Percentiles rank a stretch among this genome's conserved stretches.
Evolutionary conservation across 768 basidiomycete genomes (phyloP).

Genomic region (Psilocybe azurescens): DNA sequence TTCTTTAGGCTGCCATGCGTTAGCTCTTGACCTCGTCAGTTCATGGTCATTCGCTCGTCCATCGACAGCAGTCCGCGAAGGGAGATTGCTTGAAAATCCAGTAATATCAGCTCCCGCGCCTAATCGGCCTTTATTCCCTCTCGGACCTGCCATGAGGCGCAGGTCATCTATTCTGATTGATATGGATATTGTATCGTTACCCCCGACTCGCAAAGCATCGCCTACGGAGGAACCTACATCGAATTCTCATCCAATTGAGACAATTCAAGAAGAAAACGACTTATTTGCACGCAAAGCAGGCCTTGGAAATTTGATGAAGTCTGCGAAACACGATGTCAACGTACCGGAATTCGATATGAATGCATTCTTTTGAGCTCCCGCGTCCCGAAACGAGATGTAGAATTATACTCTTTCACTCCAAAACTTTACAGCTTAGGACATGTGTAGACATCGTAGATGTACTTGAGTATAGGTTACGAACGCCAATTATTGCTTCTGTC

Average conservation of each 20-base stretch:
- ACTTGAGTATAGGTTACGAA: no score
- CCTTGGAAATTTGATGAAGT: conserved; percentile 85
- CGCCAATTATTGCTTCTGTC: no score
- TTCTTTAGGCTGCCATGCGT: conserved; percentile 80
- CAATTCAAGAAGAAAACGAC: conserved; percentile 59
- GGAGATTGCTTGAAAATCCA: conserved; percentile 9
- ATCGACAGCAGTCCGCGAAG: conserved; percentile 40
- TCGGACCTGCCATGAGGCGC: conserved; percentile 60
- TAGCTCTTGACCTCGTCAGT: conserved; percentile 89
- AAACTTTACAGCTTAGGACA: no score
- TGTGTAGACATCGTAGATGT: no score
- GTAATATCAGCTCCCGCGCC: conserved; percentile 13
- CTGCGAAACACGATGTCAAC: conserved; percentile 86
- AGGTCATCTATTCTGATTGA: conserved; percentile 86
- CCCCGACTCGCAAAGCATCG: conserved; percentile 61
- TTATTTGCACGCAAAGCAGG: conserved; percentile 70
- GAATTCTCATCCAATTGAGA: conserved; percentile 34
- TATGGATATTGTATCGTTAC: conserved; percentile 75
- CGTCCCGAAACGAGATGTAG: not conserved
- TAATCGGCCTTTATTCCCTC: conserved; percentile 45
- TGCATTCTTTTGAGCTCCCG: conserved; percentile 60
- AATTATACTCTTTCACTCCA: no score
- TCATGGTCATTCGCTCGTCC: conserved; percentile 94
- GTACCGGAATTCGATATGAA: conserved; percentile 91
- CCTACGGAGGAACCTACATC: conserved; percentile 38